A percentile compares a stretch with the other conserved stretches of the same genome.
These are phyloP conservation scores for Teunomyces pallodes DNA, from an alignment of 805 yeast genomes.

Conservation along the genomic window DNA sequence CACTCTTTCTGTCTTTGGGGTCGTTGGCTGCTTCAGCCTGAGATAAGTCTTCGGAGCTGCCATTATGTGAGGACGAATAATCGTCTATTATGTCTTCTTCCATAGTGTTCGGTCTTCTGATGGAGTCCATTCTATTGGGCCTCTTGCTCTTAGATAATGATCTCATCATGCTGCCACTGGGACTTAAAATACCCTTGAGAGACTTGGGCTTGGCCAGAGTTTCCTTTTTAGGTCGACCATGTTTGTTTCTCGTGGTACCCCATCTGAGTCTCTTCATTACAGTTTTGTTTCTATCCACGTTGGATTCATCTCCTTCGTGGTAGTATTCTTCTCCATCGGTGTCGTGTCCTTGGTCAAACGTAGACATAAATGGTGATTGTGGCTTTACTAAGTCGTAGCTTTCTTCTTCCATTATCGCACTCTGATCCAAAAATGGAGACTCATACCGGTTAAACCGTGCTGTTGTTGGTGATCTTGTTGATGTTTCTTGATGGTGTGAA, in stretches of 20 bases:
- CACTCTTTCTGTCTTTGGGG: conserved; percentile 29
- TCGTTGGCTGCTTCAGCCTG: conserved; percentile 25
- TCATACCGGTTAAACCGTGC: conserved; percentile 4
- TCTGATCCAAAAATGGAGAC: conserved; percentile 32
- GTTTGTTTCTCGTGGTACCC: conserved; percentile 83
- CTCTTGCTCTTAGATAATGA: conserved; percentile 18
- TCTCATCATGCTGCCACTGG: conserved; percentile 4
- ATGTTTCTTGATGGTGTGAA: conserved; percentile 1
- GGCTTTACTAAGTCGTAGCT: conserved; percentile 22
- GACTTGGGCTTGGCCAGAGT: conserved; percentile 52
- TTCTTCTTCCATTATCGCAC: conserved; percentile 23
- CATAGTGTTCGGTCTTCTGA: conserved; percentile 18
- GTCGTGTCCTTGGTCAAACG: conserved; percentile 8
- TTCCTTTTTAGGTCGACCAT: conserved; percentile 58
- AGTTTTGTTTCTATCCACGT: conserved; percentile 32
- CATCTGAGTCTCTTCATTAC: conserved; percentile 79
- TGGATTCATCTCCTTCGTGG: conserved; percentile 15
- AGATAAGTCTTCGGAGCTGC: conserved; percentile 1
- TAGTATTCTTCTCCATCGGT: conserved; percentile 11
- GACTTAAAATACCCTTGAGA: conserved; percentile 42
- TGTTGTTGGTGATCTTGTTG: conserved; percentile 3
- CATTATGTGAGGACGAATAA: conserved; percentile 11
- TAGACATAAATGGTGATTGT: conserved; percentile 26
- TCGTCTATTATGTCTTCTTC: conserved; percentile 24
- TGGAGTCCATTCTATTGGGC: conserved; percentile 14